Percentiles rank a stretch among this genome's conserved stretches.
Evolutionary conservation across 768 basidiomycete genomes (phyloP).

Genomic region (Tubosaeta sp.): DNA sequence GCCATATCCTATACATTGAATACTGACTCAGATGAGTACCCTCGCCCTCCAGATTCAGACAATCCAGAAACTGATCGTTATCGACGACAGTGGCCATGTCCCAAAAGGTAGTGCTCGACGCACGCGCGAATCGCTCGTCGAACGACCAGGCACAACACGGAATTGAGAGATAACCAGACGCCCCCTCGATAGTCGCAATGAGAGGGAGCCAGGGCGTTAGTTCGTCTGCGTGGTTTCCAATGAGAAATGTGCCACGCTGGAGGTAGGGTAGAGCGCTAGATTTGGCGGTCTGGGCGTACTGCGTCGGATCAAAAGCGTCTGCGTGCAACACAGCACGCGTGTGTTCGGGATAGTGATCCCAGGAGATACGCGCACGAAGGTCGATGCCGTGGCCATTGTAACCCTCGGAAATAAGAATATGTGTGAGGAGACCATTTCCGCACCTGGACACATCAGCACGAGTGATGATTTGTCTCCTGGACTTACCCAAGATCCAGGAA

Average conservation of each 20-base stretch:
- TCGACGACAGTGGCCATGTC: constrained; percentile 13
- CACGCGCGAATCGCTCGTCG: constrained; percentile 60
- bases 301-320: constrained; percentile 63
- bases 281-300: neutral
- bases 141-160: constrained; percentile 91
- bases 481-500: constrained; percentile 86
- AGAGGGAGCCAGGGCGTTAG: constrained; percentile 93
- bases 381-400: constrained; percentile 85
- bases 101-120: constrained; percentile 29
- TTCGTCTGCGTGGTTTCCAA: constrained; percentile 96
- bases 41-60: constrained; percentile 59
- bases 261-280: constrained; percentile 27
- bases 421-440: constrained; percentile 89
- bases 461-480: neutral
- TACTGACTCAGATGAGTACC: constrained; percentile 66
- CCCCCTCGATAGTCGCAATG: constrained; percentile 56
- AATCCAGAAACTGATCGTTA: constrained; percentile 34
- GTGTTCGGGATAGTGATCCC: constrained; percentile 65
- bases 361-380: constrained; percentile 79
- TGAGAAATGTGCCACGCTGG: constrained; percentile 60
- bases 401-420: constrained; percentile 81
- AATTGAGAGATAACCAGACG: constrained; percentile 73
- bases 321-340: constrained; percentile 64
- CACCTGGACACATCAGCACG: constrained; percentile 45
- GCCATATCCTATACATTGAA: constrained; percentile 81